Conservation (phyloP, 352 stramenopile species). For the Blastocystis sp. region DNA sequence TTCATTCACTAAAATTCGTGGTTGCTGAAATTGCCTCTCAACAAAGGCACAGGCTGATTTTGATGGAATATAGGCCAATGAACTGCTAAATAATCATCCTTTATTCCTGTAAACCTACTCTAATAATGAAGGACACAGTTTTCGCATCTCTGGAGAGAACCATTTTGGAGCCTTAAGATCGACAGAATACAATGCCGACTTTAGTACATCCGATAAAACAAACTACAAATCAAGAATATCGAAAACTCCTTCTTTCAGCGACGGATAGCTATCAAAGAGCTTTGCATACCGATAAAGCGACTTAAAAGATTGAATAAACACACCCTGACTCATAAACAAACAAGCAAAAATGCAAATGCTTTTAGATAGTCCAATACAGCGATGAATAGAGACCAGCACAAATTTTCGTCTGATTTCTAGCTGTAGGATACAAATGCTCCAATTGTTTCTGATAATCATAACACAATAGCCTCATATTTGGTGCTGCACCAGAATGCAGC, state of each 20-base stretch:
- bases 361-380: neutral
- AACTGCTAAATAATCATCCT: neutral
- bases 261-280: neutral
- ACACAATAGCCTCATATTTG: slow-evolving; percentile 12
- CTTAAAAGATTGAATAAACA: neutral
- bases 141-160: slow-evolving; percentile 1
- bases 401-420: slow-evolving; percentile 4
- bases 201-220: slow-evolving; percentile 32
- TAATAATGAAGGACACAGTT: neutral
- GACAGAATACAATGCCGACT: neutral
- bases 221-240: neutral
- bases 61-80: slow-evolving; percentile 19
- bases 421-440: neutral
- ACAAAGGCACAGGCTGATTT: neutral
- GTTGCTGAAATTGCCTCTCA: neutral
- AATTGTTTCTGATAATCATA: neutral
- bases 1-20: neutral
- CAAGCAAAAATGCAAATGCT: neutral
- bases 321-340: slow-evolving; percentile 13
- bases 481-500: neutral
- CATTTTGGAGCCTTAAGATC: slow-evolving; percentile 5
- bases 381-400: neutral
- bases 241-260: neutral
- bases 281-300: slow-evolving; percentile 1
- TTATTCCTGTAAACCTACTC: neutral